phyloP scores from a whole-genome alignment of 140 eudicot genomes.

The Bidens hawaiensis region DNA sequence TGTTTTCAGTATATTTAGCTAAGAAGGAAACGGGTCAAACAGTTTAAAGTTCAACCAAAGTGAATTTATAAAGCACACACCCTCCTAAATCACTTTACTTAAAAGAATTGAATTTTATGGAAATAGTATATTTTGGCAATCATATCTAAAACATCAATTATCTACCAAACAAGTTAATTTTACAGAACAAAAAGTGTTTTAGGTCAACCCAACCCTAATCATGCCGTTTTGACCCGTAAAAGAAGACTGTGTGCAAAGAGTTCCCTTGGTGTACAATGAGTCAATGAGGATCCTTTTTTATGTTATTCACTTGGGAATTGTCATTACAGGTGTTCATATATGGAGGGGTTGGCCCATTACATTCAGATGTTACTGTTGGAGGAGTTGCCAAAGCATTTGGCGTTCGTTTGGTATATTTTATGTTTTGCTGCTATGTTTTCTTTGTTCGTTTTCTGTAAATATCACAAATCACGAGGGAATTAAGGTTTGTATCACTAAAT shows the following conservation, averaged over 20 bases:
- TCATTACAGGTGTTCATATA: constrained; percentile 65
- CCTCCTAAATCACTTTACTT: not conserved
- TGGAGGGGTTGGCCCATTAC: constrained; percentile 96
- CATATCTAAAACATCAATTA: not conserved
- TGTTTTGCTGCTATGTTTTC: constrained; percentile 1
- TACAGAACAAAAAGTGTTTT: not conserved
- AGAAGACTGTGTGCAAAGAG: not conserved
- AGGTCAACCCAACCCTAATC: not conserved
- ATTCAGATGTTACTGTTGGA: constrained; percentile 78
- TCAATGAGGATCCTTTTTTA: not conserved
- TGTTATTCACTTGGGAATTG: constrained; percentile 1
- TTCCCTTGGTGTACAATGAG: not conserved
- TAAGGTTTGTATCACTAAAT: not conserved
- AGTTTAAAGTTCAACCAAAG: not conserved
- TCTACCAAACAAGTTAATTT: too few species aligned
- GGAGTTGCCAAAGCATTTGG: constrained; percentile 99
- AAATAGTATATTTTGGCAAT: constrained; percentile 4
- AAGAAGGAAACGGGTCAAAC: not conserved
- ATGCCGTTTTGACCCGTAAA: not conserved
- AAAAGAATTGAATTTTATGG: not conserved
- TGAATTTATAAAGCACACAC: not conserved
- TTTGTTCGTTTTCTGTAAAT: not conserved
- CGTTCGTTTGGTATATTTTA: constrained; percentile 57
- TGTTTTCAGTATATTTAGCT: constrained; percentile 2
- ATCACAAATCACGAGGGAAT: not conserved